phyloP scores from a whole-genome alignment of 1,284 basidiomycete species.

The Thecaphora frezii region DNA sequence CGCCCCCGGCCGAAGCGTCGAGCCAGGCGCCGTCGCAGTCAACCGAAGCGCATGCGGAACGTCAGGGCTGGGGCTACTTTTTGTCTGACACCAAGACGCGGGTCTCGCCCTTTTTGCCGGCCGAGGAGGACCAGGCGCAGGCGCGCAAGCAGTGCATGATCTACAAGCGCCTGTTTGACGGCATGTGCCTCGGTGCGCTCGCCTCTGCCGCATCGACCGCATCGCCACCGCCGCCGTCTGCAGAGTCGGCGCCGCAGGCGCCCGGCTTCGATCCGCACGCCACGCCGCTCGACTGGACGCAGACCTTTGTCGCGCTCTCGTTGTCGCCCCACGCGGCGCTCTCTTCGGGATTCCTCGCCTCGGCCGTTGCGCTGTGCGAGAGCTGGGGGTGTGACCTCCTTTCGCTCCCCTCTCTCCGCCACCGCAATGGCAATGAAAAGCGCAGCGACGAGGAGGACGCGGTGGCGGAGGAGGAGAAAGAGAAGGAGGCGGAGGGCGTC shows the following conservation, averaged over 20 bases:
- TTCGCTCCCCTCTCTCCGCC: not conserved
- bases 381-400: conserved; percentile 21
- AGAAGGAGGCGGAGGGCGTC: conserved; percentile 15
- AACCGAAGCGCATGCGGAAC: not conserved
- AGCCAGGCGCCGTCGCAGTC: not conserved
- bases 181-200: conserved; percentile 24
- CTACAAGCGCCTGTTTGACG: conserved; percentile 47
- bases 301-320: conserved; percentile 12
- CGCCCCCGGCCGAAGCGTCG: too few relatives aligned
- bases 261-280: conserved; percentile 18
- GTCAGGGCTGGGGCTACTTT: conserved; percentile 20
- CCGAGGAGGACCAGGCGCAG: conserved; percentile 31
- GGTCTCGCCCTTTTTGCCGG: conserved; percentile 27
- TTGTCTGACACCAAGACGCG: conserved; percentile 53
- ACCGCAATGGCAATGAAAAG: not conserved
- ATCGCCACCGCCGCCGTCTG: not conserved
- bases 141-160: conserved; percentile 53
- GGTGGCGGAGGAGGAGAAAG: conserved; percentile 1
- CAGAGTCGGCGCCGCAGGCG: not conserved
- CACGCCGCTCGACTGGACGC: conserved; percentile 20
- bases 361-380: conserved; percentile 22
- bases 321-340: conserved; percentile 24
- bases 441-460: not conserved
- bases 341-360: conserved; percentile 21
- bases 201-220: not conserved